Evolutionary conservation across 2,329 filamentous ascomycete genomes (phyloP), one percentile per base, ranked within the genome.

Genomic region (Colletotrichum simmondsii): DNA sequence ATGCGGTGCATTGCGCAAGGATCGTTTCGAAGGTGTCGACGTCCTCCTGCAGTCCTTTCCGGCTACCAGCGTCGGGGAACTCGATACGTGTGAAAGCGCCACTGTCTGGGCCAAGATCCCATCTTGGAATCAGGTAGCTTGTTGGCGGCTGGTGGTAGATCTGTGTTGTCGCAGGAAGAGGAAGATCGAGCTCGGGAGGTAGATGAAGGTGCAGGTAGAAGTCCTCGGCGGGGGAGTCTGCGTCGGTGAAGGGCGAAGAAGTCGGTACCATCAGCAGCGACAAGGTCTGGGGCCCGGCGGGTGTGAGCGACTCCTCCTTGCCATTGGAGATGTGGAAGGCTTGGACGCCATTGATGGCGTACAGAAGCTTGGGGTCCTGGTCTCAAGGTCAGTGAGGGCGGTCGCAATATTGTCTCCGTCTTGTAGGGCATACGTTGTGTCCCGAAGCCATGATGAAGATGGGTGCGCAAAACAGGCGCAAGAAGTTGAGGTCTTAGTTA

Each of bases 11-110:
- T 84, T 98, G 95, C n/a, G 96, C 96, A 63, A 98, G 88, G 75
- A 98, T 98, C 3, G 96, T 98, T 86, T 98, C 96, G 79, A 98
- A 98, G 0, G 96, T 98, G 80, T 98, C 95, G 54, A 97, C 88
- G 81, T 98, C 96, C 81, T 98, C 95, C 81, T 98, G 95, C 1
- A 94, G 90, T 30, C 94, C 92, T 42, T 89, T 87, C 42, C 94
- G 92, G 73, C 87, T 91, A 24, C 94, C 94, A 28, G 93, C 85
- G 3, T 88, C 81, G 0, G 95, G 95, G 77, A 99, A 98, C 80
- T 98, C 93, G 79, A 99, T 95, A 68, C 95, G 90, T 24, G 96
- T 98, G 80, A 98, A 98, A 22, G 95, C 94, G 72, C 95, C 95
- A 75, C 92, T 93, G 69, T 97, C 94, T 1, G 93, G 94, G 4